Base-by-base conservation (phyloP, 1,284 basidiomycete genomes). In the Thecaphora thlaspeos region DNA sequence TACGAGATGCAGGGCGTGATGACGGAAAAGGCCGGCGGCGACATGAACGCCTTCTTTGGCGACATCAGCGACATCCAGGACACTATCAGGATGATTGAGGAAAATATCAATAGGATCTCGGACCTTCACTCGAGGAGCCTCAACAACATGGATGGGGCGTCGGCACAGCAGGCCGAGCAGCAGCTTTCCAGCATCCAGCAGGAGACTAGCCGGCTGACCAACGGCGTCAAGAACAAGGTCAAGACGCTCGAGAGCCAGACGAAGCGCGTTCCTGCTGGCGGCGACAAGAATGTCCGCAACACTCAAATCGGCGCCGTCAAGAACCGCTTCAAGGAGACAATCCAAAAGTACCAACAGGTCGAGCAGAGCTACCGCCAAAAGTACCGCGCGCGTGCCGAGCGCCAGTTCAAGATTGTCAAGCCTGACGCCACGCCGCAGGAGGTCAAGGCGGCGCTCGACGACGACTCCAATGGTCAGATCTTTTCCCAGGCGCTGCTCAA, bases 381-480 rank as follows among this genome's bases (percentile, higher is more conserved):
- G 81, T 92, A 95, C 80, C 91, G 91, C 80, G 90, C 93, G 78
- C 84, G 92, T 41, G 87, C 94, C 82, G 93, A 94, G 81, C 85
- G 95, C 61, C 95, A 98, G 81, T 94, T 88, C 82, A 91, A 88
- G 81, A 98, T 98, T 86, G 79, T 78, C 61, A 94, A 95, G 81
- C 91, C 91, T 8, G 86, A 92, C 72, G 91, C 91, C 2, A 88
- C 90, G 15, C 84, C 85, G 4, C 87, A 90, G 53, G 91, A 96
- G 78, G 82, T 96, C 51, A 80, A 82, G 43, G 84, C 77, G 21
- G 80, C 86, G 5, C 85, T 90, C n/a, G 84, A 89, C 22, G 82
- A 83, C 58, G 89, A 93, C 75, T 85, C 87, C 52, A 85, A 87
- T 52, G 75, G 75, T 4, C 88, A 91, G 72, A 86, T 96, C 44